A percentile compares a stretch with the other conserved stretches of the same genome.
These are phyloP conservation scores for Lithohypha guttulata DNA, from an alignment of 2,329 filamentous ascomycete genomes.

Conservation along the genomic window DNA sequence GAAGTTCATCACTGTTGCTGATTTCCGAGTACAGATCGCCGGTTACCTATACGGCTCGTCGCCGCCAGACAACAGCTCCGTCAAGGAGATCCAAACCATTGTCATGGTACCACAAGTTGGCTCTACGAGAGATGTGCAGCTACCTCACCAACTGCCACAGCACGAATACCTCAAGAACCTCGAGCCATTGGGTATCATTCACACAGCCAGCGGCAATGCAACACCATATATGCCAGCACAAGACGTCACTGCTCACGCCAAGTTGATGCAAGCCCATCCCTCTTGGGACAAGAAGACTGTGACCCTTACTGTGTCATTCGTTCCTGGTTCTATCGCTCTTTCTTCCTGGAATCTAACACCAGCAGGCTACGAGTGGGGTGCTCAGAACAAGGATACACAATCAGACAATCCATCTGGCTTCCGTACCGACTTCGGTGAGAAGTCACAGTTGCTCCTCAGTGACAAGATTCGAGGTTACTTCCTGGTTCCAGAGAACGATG, in stretches of 20 bases:
- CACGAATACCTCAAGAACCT: slow-evolving; percentile 79
- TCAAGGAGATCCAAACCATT: slow-evolving; percentile 94
- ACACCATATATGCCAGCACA: slow-evolving; percentile 90
- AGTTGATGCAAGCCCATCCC: slow-evolving; percentile 71
- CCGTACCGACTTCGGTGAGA: slow-evolving; percentile 82
- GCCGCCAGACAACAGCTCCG: slow-evolving; percentile 84
- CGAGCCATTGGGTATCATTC: slow-evolving; percentile 88
- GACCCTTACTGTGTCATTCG: slow-evolving; percentile 92
- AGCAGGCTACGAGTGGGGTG: slow-evolving; percentile 90
- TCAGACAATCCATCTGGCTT: slow-evolving; percentile 94
- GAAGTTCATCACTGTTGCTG: slow-evolving; percentile 94
- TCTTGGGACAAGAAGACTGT: slow-evolving; percentile 83
- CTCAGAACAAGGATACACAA: slow-evolving; percentile 82
- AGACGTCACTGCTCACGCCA: slow-evolving; percentile 89
- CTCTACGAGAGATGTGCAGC: slow-evolving; percentile 79
- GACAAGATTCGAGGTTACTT: slow-evolving; percentile 95
- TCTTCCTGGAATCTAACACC: slow-evolving; percentile 90
- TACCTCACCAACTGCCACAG: slow-evolving; percentile 80
- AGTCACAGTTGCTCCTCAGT: slow-evolving; percentile 84
- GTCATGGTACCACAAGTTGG: slow-evolving; percentile 97
- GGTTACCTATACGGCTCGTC: slow-evolving; percentile 91
- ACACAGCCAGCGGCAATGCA: slow-evolving; percentile 91
- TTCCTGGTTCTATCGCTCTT: slow-evolving; percentile 87
- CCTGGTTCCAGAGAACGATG: slow-evolving; percentile 76
- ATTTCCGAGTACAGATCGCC: slow-evolving; percentile 90